Base-by-base conservation (phyloP, 176 grass and related monocot genomes). In the Tuctoria greenei region DNA sequence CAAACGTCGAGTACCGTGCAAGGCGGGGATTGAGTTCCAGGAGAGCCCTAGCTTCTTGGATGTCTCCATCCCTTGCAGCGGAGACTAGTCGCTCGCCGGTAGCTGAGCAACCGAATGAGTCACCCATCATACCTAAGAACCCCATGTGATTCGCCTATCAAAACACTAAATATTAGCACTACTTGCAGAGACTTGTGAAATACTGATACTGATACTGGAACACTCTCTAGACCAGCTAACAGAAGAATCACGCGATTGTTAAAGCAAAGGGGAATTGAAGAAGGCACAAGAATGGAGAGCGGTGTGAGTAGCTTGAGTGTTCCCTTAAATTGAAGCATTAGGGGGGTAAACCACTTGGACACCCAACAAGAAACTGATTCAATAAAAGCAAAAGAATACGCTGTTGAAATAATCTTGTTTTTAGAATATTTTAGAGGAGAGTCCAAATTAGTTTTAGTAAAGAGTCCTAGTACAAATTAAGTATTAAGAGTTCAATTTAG, bases 21-120 rank as follows among this genome's bases (percentile, higher is more conserved):
- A 99, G 95, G 35, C 87, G 85, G 31, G 95, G 95, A 60, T 99
- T 99, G 66, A 90, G 87, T 57, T 99, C 91, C 58, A 99, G 80
- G 58, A 99, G 85, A 41, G 92, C 95, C 51, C 85, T 92, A 40
- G 95, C 85, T 79, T 99, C 95, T 43, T 92, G 91, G 76, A 99
- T 67, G 49, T 99, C 95, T 25, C 95, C 95, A 67, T 99, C 89
- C 81, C 91, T 92, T 61, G 95, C 92, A 9, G 95, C 95, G 0
- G 87, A 95, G 40, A 92, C 85, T 1, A 99, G 81, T 52, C 89
- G 81, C 77, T 99, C 95, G 0, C 95, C 95, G 0, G 89, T 88
- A 61, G 92, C 85, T 6, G 92, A 99, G 71, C 95, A 99, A 36
- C 95, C 95, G 10, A 99, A 83, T 0, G 95, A 99, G 72, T 92